Percentiles rank a stretch among this genome's conserved stretches.
These are phyloP conservation scores for Colletotrichum phormii DNA, from an alignment of 2,329 filamentous ascomycete genomes.

Conservation along the genomic window DNA sequence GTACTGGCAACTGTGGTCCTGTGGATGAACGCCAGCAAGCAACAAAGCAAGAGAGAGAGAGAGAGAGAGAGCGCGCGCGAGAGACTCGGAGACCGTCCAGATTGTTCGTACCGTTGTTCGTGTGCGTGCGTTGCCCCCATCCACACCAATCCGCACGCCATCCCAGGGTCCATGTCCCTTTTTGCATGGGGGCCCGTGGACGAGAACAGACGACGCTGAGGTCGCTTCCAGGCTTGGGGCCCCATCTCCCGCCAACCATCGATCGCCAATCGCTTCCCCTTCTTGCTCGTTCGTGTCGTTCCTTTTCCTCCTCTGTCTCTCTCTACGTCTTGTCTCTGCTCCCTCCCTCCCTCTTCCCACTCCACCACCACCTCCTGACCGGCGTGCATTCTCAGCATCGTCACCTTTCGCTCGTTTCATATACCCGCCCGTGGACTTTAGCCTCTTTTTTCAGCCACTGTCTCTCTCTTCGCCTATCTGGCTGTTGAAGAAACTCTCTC, in stretches of 20 bases:
- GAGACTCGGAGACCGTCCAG: not conserved
- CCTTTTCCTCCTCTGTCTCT: constrained; percentile 33
- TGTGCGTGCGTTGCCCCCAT: not conserved
- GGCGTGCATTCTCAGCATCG: constrained; percentile 37
- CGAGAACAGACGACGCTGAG: constrained; percentile 35
- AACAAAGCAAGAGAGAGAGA: not conserved
- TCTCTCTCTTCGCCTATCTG: constrained; percentile 37
- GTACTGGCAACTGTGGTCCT: not conserved
- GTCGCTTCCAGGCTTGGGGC: constrained; percentile 36
- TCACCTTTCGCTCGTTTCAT: constrained; percentile 43
- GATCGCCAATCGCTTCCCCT: constrained; percentile 38
- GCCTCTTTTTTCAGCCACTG: constrained; percentile 39
- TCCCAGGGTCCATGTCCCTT: constrained; percentile 32
- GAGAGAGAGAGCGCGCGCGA: not conserved
- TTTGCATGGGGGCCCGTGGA: constrained; percentile 26
- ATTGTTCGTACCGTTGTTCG: not conserved
- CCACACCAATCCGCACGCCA: constrained; percentile 11
- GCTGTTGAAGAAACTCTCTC: constrained; percentile 35
- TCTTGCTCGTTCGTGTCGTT: constrained; percentile 35
- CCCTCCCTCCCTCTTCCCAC: constrained; percentile 29
- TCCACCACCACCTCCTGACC: constrained; percentile 35
- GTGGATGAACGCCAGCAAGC: too few species aligned
- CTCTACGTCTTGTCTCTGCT: constrained; percentile 24
- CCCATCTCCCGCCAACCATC: constrained; percentile 37
- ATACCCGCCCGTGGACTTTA: constrained; percentile 39